Conservation (phyloP, 169 alveolate species). For the Cystoisospora suis region DNA sequence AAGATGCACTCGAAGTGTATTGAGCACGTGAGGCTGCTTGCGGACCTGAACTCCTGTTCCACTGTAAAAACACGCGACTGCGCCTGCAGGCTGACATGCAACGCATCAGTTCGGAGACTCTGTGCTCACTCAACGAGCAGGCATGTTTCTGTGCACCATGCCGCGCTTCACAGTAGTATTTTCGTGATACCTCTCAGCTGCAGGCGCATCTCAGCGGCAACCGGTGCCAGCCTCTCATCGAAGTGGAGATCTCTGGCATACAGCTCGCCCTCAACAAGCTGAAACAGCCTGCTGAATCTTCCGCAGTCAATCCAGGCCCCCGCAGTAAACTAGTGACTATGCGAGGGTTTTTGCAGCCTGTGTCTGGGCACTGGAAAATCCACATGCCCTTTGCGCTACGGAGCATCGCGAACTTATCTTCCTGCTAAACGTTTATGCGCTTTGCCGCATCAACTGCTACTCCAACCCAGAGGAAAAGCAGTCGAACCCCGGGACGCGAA, state of each 20-base stretch:
- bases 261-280: not conserved
- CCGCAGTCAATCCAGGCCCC: no score
- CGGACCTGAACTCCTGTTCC: no score
- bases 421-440: no score
- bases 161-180: not conserved
- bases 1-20: constrained; percentile 13
- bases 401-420: not conserved
- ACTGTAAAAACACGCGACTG: not conserved
- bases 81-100: not conserved
- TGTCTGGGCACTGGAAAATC: not conserved
- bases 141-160: not conserved
- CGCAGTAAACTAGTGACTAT: no score
- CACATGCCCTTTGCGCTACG: not conserved
- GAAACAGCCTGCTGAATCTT: not conserved
- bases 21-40: not conserved
- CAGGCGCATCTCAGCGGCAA: not conserved
- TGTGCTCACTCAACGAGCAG: not conserved
- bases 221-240: not conserved
- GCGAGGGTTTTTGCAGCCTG: not conserved
- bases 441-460: no score
- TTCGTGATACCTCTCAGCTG: not conserved
- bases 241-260: not conserved
- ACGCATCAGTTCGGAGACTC: not conserved
- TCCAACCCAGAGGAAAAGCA: no score
- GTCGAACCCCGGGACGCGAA: no score